Base-by-base conservation (phyloP, 2,329 filamentous ascomycete genomes). In the Sclerotinia spermophila region DNA sequence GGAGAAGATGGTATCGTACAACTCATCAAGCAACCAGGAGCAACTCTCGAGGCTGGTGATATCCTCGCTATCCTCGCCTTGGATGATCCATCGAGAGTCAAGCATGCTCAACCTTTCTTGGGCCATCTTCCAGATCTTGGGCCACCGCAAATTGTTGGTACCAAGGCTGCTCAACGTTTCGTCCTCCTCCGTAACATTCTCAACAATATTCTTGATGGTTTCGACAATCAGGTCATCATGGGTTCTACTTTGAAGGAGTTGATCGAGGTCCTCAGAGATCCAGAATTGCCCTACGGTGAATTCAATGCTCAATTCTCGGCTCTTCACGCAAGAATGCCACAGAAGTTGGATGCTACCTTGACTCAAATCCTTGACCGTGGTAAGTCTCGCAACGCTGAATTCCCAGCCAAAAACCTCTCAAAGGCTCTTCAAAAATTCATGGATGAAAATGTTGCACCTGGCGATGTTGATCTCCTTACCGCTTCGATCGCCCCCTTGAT, bases 191-290 rank as follows among this genome's bases (percentile, higher is more conserved):
- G 90, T 82, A 89, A 86, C 81, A 92, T 93, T 72, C 87, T 98
- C 60, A 84, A 87, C 79, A 94, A 97, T 82, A 98, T 99, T 75
- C 87, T 99, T 24, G 86, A 90, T 77, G 96, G 96, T 72, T 99
- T 93, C 79, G 96, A 99, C 83, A 99, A 99, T 86, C 95, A 97
- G 76, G 91, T 97, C 75, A 94, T 98, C 81, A 97, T 99, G 95
- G 87, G 89, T 67, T 82, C 89, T 72, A 96, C 94, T 1, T 85
- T 99, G 33, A 93, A 92, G 82, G 92, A 96, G 79, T 85, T 98
- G 51, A 90, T 97, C n/a, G 89, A 93, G 72, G 94, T 99, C 17
- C 87, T 99, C 33, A 90, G 95, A 56, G 89, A 97, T 78, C 89
- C 92, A 1, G 94, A 97, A 78, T 87, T 99, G 73, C 96, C 96